Base-by-base conservation (phyloP, 495 filamentous ascomycete species). In the Corynascus novoguineensis region DNA sequence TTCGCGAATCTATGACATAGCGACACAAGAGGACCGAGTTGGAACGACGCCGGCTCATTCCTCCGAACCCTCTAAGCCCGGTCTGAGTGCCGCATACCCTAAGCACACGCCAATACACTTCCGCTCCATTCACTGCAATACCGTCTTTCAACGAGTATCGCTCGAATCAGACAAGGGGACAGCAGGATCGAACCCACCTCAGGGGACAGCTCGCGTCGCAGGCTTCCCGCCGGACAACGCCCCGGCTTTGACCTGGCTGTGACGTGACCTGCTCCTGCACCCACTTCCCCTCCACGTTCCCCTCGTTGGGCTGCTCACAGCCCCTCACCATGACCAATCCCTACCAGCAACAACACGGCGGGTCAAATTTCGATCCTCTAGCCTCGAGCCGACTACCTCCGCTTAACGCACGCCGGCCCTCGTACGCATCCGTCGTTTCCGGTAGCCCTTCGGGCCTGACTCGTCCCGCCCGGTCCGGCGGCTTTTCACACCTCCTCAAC, bases 391-490 rank as follows among this genome's bases (percentile, higher is more conserved):
- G 60, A 17, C 35, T 65, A 14, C 61, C 63, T 7, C 49, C 60
- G 14, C 59, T 67, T 63, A 50, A 62, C 63, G 64, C 70, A 62
- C 71, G 69, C 47, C 71, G 77, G 45, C 70, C 69, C 0, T 95
- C 90, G 31, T 95, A 95, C 77, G 89, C 90, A 46, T 89, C 89
- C 50, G 87, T 91, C 48, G 81, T 87, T 50, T 86, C 90, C 31
- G 88, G 88, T 53, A 74, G 19, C 29, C 40, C 84, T 64, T 77
- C 64, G n/a, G 40, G 80, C 59, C 62, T 58, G 32, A 64, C 59
- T 66, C 73, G 79, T 40, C 72, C 78, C 64, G 62, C 70, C 64
- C 80, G 74, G 56, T 73, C 72, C 44, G 77, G 80, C 40, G 77
- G 79, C 41, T 82, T 88, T 64, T 81, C 85, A 1, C 81, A 86